Evolutionary conservation across 805 yeast species (phyloP), one percentile per base, ranked within the genome.

Genomic region (Yamadazyma akitaensis): DNA sequence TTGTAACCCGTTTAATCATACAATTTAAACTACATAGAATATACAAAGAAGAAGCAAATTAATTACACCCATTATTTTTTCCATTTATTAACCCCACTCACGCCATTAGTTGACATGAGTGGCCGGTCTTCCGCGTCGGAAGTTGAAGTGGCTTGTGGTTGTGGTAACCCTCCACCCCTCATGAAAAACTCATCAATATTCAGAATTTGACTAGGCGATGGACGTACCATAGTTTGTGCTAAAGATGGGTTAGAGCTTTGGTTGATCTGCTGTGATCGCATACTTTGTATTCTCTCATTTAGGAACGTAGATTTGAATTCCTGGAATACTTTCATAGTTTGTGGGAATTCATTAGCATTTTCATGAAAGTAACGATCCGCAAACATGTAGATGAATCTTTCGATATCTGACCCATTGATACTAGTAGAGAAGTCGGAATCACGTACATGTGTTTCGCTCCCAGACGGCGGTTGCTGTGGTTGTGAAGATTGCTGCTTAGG

Each of bases 341-440:
- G 74, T 3, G 77, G 77, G 46, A 68, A 72, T 40, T 69, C 73
- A 48, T 60, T 67, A 45, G 63, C 69, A 53, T 68, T 64, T 37
- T 67, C 69, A 47, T 58, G 64, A 60, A 72, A 72, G 47, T 70
- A 72, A 38, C 64, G 54, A 54, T 70, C 76, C 5, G 74, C 77
- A 54, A 67, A 68, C 56, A 65, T 62, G 46, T 64, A 67, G 25
- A 72, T 60, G 42, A 72, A 70, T 40, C 70, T 54, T 53, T 72
- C 76, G 32, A 72, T 66, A 45, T 70, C 76, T 8, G 58, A 53
- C 1, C 64, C 63, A 42, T 50, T 53, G 5, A 62, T 59, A 12
- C 24, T 38, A 14, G 46, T 16, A 10, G 46, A 47, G 30, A 42
- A 42, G 16, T 47, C 50, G 9, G 32, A 11, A 8, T 16, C 35